These are phyloP conservation scores for Gnaphalium uliginosum DNA, from an alignment of 129 eudicot species.

Conservation along the genomic window DNA sequence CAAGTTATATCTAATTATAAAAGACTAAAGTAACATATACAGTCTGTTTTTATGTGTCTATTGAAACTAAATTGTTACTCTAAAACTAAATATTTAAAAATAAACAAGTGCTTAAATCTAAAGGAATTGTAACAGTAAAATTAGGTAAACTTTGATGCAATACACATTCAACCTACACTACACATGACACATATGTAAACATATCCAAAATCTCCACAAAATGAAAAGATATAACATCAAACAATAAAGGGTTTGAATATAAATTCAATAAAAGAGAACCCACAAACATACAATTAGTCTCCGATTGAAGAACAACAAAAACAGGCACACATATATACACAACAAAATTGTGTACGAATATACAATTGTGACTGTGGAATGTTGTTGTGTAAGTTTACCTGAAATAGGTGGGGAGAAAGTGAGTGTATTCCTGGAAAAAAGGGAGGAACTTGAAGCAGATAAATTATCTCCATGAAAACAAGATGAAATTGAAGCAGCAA, in stretches of 20 bases:
- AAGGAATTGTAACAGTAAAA: no score
- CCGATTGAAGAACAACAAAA: neutral
- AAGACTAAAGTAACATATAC: neutral
- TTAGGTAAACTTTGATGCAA: slow-evolving; percentile 7
- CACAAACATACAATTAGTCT: slow-evolving; percentile 1
- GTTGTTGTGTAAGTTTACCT: slow-evolving; percentile 16
- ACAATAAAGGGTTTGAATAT: neutral
- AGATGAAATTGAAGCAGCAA: slow-evolving; percentile 43
- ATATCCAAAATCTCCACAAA: neutral
- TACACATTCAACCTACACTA: neutral
- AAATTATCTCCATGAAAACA: slow-evolving; percentile 38
- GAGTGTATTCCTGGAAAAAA: slow-evolving; percentile 38
- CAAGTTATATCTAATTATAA: neutral
- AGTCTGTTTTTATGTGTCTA: neutral
- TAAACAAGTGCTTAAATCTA: neutral
- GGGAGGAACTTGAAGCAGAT: slow-evolving; percentile 45
- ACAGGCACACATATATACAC: slow-evolving; percentile 25
- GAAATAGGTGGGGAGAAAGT: slow-evolving; percentile 12
- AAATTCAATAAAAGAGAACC: neutral
- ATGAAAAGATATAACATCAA: neutral
- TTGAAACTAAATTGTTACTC: neutral
- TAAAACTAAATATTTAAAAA: neutral
- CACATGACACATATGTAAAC: neutral
- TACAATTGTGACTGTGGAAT: neutral
- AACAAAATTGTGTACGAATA: neutral